Evolutionary conservation across 306 rosid species (phyloP).

Genomic region (Dalbergia cochinchinensis): DNA sequence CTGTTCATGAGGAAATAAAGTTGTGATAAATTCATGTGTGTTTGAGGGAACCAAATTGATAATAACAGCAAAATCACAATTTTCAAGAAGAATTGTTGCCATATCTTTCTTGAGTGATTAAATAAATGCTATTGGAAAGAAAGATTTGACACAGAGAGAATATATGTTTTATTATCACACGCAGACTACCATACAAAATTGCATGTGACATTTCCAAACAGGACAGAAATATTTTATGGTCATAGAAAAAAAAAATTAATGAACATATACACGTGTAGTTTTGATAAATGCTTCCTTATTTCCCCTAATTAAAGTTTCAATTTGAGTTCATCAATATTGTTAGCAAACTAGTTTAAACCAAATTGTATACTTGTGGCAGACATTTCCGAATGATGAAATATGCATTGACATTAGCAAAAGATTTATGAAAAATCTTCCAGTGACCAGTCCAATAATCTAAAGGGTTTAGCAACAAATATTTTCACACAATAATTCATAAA

Average conservation of each 20-base stretch:
- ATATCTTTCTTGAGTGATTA: neutral
- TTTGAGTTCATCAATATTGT: too few relatives aligned
- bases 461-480: neutral
- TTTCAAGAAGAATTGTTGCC: conserved; percentile 16
- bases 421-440: neutral
- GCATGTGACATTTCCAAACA: conserved; percentile 15
- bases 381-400: neutral
- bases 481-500: neutral
- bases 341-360: too few relatives aligned
- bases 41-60: neutral
- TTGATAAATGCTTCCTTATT: too few relatives aligned
- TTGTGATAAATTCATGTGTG: conserved; percentile 29
- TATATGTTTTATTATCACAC: neutral
- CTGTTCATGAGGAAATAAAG: conserved; percentile 48
- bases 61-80: conserved; percentile 26
- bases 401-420: neutral
- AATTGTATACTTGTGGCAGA: too few relatives aligned
- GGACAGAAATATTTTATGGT: neutral
- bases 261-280: too few relatives aligned
- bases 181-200: conserved; percentile 18
- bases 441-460: neutral
- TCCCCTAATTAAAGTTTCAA: too few relatives aligned
- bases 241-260: too few relatives aligned
- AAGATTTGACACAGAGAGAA: conserved; percentile 10
- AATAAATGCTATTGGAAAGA: conserved; percentile 15